Evolutionary conservation across 2,329 filamentous ascomycete genomes (phyloP).

Genomic region (Lithohypha guttulata): DNA sequence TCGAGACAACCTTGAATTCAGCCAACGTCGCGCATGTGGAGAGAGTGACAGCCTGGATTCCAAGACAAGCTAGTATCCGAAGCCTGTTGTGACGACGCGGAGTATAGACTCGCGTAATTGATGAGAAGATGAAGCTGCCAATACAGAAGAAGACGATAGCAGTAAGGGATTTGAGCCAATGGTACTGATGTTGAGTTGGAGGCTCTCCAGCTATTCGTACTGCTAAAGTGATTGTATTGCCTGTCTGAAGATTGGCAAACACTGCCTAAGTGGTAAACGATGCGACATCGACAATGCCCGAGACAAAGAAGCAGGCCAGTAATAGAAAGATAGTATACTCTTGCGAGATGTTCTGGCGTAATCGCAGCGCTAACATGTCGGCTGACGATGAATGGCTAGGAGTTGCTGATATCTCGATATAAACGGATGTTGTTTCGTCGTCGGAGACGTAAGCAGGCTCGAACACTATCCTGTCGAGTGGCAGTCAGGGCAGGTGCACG

Average conservation of each 20-base stretch:
- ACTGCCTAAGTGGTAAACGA: slow-evolving; percentile 37
- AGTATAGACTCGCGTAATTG: not conserved
- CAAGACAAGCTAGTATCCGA: not conserved
- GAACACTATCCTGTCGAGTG: not conserved
- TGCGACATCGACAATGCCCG: slow-evolving; percentile 33
- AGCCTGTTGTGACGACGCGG: not conserved
- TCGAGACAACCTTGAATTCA: not conserved
- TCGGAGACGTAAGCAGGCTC: not conserved
- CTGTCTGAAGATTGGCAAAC: slow-evolving; percentile 39
- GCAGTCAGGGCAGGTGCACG: not conserved
- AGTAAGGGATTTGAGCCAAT: slow-evolving; percentile 34
- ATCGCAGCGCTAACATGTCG: not conserved
- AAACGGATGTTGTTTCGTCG: too few relatives aligned
- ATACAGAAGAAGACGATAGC: slow-evolving; percentile 28
- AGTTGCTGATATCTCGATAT: too few relatives aligned
- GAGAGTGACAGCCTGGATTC: not conserved
- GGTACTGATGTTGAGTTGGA: slow-evolving; percentile 26
- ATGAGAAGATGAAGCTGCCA: slow-evolving; percentile 28
- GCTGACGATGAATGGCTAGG: not conserved
- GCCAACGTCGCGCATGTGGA: not conserved
- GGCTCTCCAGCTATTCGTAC: slow-evolving; percentile 30
- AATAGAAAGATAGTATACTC: slow-evolving; percentile 2
- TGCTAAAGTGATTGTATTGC: slow-evolving; percentile 35
- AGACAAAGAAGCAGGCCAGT: slow-evolving; percentile 26
- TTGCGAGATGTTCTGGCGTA: not conserved